phyloP scores from a whole-genome alignment of 2,329 filamentous ascomycete species.

The Mollisia scopiformis region DNA sequence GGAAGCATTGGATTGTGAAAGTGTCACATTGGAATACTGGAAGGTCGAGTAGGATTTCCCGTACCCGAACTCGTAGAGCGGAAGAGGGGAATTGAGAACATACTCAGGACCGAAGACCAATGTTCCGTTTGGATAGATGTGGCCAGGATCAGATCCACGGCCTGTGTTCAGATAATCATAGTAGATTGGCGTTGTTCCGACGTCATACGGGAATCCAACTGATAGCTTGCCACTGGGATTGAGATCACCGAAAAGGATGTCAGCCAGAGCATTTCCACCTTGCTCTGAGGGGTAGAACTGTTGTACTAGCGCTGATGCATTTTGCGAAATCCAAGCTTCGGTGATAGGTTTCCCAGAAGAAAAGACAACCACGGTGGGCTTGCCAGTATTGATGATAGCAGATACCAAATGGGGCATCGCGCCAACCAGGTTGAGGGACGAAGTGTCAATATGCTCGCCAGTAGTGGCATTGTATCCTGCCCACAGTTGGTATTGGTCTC shows the following conservation, averaged over 20 bases:
- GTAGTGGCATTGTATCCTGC: constrained; percentile 72
- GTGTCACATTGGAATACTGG: constrained; percentile 50
- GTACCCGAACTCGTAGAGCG: constrained; percentile 85
- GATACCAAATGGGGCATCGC: constrained; percentile 69
- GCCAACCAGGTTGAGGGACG: constrained; percentile 67
- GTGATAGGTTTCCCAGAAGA: constrained; percentile 78
- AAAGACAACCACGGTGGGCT: constrained; percentile 81
- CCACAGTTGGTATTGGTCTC: constrained; percentile 75
- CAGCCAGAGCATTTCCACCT: constrained; percentile 78
- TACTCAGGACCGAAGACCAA: constrained; percentile 86
- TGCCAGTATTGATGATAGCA: constrained; percentile 68
- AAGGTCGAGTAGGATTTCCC: constrained; percentile 74
- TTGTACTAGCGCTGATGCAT: constrained; percentile 68
- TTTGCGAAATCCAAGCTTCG: constrained; percentile 71
- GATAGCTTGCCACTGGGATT: constrained; percentile 74
- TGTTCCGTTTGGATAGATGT: constrained; percentile 74
- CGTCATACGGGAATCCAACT: constrained; percentile 68
- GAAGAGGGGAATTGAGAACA: constrained; percentile 76
- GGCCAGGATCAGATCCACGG: constrained; percentile 73
- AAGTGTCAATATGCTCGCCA: constrained; percentile 72
- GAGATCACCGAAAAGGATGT: constrained; percentile 77
- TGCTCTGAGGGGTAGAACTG: constrained; percentile 81
- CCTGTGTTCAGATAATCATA: constrained; percentile 75
- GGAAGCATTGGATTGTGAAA: constrained; percentile 40
- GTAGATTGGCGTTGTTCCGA: constrained; percentile 69